Evolutionary conservation across 495 filamentous ascomycete genomes (phyloP).

Genomic region (Alectoria sarmentosa): DNA sequence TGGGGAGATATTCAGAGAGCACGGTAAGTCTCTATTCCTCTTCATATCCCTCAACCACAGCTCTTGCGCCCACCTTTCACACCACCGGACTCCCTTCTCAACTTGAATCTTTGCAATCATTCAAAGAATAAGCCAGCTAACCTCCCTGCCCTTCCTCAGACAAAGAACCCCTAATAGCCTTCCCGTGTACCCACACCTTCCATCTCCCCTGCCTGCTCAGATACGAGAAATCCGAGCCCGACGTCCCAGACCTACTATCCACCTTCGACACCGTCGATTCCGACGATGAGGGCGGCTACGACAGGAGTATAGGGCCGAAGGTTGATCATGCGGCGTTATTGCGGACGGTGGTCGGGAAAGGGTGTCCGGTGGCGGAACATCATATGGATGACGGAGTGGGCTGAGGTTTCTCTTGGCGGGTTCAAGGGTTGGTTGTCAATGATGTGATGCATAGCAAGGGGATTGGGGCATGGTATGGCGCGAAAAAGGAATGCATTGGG

Average conservation of each 20-base stretch:
- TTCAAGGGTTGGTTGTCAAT: background rate
- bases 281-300: conserved; percentile 17
- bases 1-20: conserved; percentile 47
- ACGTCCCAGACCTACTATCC: conserved; percentile 30
- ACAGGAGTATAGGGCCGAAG: conserved; percentile 26
- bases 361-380: conserved; percentile 22
- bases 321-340: conserved; percentile 23
- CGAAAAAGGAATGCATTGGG: background rate
- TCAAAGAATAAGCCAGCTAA: background rate
- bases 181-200: conserved; percentile 87
- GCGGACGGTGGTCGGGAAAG: conserved; percentile 21
- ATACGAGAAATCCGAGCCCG: conserved; percentile 31
- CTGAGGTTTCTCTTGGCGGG: background rate
- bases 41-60: background rate
- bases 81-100: conserved; percentile 12
- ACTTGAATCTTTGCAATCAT: no score
- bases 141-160: background rate
- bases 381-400: conserved; percentile 14
- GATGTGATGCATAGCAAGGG: conserved; percentile 8
- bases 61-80: background rate
- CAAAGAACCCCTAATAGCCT: conserved; percentile 60
- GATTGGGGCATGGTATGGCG: background rate
- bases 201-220: conserved; percentile 73
- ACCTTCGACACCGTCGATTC: conserved; percentile 13
- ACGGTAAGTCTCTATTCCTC: conserved; percentile 33